Evolutionary conservation across 495 filamentous ascomycete species (phyloP).

Genomic region (Aspergillus olivimuriae): DNA sequence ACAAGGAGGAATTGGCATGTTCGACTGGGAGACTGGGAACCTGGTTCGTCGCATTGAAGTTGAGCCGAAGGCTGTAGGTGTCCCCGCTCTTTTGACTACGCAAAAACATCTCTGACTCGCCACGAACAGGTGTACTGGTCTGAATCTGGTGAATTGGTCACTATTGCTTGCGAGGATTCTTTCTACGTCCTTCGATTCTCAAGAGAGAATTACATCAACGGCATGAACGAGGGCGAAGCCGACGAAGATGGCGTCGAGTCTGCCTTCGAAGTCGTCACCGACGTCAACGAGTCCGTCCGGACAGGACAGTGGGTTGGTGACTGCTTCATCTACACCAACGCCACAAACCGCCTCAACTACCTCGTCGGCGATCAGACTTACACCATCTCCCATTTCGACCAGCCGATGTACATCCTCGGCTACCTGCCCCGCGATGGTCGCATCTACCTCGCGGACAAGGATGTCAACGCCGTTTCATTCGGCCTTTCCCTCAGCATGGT

Average conservation of each 20-base stretch:
- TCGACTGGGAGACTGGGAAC: conserved; percentile 88
- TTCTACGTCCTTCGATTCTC: conserved; percentile 93
- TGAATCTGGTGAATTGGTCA: conserved; percentile 87
- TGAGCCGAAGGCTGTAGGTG: conserved; percentile 67
- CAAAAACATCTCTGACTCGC: not conserved
- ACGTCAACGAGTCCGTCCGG: conserved; percentile 86
- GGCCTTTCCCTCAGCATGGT: conserved; percentile 88
- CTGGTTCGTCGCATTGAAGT: conserved; percentile 94
- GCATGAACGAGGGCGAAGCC: conserved; percentile 69
- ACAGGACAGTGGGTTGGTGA: conserved; percentile 99
- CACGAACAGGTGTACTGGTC: conserved; percentile 82
- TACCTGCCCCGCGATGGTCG: conserved; percentile 91
- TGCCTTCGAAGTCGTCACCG: conserved; percentile 93
- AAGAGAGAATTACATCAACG: conserved; percentile 76
- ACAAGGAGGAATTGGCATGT: conserved; percentile 89
- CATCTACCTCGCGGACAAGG: conserved; percentile 92
- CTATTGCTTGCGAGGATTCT: conserved; percentile 88
- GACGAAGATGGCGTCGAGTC: conserved; percentile 96
- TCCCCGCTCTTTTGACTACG: not conserved
- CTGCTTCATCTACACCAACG: conserved; percentile 97
- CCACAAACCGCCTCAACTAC: conserved; percentile 95
- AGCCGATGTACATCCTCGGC: conserved; percentile 88
- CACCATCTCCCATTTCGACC: conserved; percentile 96
- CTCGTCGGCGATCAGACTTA: conserved; percentile 97
- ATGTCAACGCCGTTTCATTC: conserved; percentile 85